phyloP scores from a whole-genome alignment of 2,329 filamentous ascomycete genomes.

The Incumbomyces lentus region DNA sequence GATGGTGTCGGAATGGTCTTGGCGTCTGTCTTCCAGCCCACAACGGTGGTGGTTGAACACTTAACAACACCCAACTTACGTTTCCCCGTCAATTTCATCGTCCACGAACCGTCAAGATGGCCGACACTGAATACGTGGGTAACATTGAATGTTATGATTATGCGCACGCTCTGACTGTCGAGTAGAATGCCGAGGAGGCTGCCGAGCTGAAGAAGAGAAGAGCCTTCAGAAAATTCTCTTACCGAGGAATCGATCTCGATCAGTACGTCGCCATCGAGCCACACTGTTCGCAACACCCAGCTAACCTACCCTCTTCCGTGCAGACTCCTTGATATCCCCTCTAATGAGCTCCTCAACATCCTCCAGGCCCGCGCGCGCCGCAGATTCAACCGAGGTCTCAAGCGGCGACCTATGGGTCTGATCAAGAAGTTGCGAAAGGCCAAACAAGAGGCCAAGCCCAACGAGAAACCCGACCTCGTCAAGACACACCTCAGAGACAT shows the following conservation, averaged over 20 bases:
- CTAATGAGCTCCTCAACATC: constrained; percentile 97
- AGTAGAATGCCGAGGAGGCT: constrained; percentile 90
- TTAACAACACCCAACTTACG: no score
- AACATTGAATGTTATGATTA: not conserved
- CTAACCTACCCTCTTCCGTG: constrained; percentile 15
- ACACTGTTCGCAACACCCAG: constrained; percentile 16
- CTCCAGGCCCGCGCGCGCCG: constrained; percentile 97
- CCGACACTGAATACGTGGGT: constrained; percentile 78
- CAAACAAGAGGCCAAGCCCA: constrained; percentile 97
- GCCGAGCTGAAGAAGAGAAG: constrained; percentile 99
- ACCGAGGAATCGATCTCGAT: constrained; percentile 98
- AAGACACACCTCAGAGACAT: constrained; percentile 99
- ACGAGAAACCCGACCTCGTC: constrained; percentile 99
- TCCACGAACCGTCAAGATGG: constrained; percentile 39
- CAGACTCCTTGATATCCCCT: constrained; percentile 96
- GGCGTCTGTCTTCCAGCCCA: not conserved
- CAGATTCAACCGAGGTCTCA: constrained; percentile 98
- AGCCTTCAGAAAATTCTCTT: constrained; percentile 99
- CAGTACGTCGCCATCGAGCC: constrained; percentile 61
- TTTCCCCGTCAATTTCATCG: no score
- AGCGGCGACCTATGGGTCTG: constrained; percentile 99
- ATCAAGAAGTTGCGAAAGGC: constrained; percentile 99
- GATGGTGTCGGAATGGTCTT: not conserved
- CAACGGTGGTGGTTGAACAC: not conserved
- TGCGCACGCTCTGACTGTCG: constrained; percentile 15